A percentile compares a stretch with the other conserved stretches of the same genome.
These are phyloP conservation scores for Inosperma sp. DNA, from an alignment of 768 basidiomycete species.

Conservation along the genomic window DNA sequence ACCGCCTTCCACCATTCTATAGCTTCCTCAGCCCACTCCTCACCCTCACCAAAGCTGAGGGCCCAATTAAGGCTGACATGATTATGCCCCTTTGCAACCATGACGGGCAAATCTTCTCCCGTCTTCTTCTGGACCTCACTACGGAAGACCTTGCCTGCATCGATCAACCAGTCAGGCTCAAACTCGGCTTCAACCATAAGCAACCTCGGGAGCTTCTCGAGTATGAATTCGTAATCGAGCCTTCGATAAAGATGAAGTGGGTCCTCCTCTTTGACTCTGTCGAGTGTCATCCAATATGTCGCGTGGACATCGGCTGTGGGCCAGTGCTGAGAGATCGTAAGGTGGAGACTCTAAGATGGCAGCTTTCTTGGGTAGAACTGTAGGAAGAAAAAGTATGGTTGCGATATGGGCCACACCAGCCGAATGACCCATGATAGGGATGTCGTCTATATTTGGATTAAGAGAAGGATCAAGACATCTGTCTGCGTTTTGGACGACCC, in stretches of 20 bases:
- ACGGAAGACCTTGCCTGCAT: slow-evolving; percentile 35
- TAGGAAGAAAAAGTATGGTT: slow-evolving; percentile 39
- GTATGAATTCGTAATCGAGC: slow-evolving; percentile 32
- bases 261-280: slow-evolving; percentile 33
- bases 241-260: slow-evolving; percentile 39
- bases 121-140: slow-evolving; percentile 35
- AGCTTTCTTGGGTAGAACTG: slow-evolving; percentile 36
- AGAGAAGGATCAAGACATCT: slow-evolving; percentile 27
- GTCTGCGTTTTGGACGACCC: slow-evolving; percentile 40
- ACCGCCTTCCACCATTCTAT: slow-evolving; percentile 44
- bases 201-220: slow-evolving; percentile 45
- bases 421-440: slow-evolving; percentile 58
- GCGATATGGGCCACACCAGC: slow-evolving; percentile 52
- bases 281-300: slow-evolving; percentile 34
- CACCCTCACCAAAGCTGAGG: slow-evolving; percentile 51
- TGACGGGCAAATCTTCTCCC: slow-evolving; percentile 28
- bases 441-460: slow-evolving; percentile 35
- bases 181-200: slow-evolving; percentile 48
- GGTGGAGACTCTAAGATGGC: slow-evolving; percentile 44
- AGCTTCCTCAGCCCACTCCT: slow-evolving; percentile 56
- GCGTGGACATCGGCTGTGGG: slow-evolving; percentile 28
- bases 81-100: slow-evolving; percentile 52
- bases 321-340: slow-evolving; percentile 34
- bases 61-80: slow-evolving; percentile 55
- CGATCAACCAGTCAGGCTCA: slow-evolving; percentile 46